Evolutionary conservation across 2,329 filamentous ascomycete genomes (phyloP).

Genomic region (Hymenoscyphus fraxineus): DNA sequence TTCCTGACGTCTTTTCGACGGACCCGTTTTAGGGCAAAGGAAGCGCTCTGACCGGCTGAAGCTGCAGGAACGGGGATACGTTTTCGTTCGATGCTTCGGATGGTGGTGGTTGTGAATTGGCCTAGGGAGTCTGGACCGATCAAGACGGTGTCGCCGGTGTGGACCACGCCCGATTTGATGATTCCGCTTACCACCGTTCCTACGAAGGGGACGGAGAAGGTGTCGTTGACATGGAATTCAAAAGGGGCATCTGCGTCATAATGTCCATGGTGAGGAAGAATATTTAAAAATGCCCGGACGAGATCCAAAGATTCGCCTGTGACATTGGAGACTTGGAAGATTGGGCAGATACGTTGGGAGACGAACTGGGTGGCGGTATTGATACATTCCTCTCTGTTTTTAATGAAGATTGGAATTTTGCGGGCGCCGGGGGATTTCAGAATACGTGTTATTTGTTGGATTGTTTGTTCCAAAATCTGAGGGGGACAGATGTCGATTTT

Average conservation of each 20-base stretch:
- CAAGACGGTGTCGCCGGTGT: slow-evolving; percentile 83
- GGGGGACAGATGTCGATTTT: slow-evolving; percentile 98
- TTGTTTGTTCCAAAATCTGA: slow-evolving; percentile 89
- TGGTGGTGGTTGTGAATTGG: slow-evolving; percentile 80
- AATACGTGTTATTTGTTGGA: slow-evolving; percentile 87
- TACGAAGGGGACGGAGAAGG: slow-evolving; percentile 94
- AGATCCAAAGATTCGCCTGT: slow-evolving; percentile 88
- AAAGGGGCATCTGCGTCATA: slow-evolving; percentile 86
- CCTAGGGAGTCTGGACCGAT: slow-evolving; percentile 89
- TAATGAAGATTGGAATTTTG: slow-evolving; percentile 96
- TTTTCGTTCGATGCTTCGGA: slow-evolving; percentile 93
- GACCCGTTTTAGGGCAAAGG: slow-evolving; percentile 83
- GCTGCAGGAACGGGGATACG: slow-evolving; percentile 83
- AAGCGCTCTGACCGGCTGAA: slow-evolving; percentile 87
- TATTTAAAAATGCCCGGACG: slow-evolving; percentile 89
- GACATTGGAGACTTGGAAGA: slow-evolving; percentile 98
- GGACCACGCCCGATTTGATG: slow-evolving; percentile 80
- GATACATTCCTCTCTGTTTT: slow-evolving; percentile 84
- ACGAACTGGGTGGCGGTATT: slow-evolving; percentile 96
- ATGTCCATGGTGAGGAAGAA: slow-evolving; percentile 88
- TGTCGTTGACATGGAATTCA: slow-evolving; percentile 95
- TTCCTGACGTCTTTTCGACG: slow-evolving; percentile 91
- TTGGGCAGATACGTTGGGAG: slow-evolving; percentile 88
- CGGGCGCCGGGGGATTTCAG: slow-evolving; percentile 88
- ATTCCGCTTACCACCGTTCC: slow-evolving; percentile 95